Evolutionary conservation across 1,284 basidiomycete genomes (phyloP).

Genomic region (Leccinum pachyderme): DNA sequence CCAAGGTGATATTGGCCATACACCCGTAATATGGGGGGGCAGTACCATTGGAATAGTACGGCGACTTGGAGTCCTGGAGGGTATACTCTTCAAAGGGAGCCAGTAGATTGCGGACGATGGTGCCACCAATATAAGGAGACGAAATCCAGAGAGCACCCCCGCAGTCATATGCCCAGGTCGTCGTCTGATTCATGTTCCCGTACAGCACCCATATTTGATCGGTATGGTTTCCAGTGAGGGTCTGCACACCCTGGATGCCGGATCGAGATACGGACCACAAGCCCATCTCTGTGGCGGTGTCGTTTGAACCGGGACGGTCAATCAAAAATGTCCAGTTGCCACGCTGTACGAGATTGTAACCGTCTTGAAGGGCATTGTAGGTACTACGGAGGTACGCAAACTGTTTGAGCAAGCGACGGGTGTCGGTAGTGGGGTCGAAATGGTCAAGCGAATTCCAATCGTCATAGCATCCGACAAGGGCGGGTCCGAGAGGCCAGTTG

Average conservation of each 20-base stretch:
- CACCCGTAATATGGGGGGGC: constrained; percentile 78
- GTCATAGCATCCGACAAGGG: constrained; percentile 79
- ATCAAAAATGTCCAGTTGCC: constrained; percentile 83
- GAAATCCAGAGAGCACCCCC: constrained; percentile 62
- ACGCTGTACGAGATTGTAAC: constrained; percentile 73
- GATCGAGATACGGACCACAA: constrained; percentile 78
- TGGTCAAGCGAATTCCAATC: constrained; percentile 90
- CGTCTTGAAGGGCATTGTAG: constrained; percentile 80
- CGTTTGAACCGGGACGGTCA: constrained; percentile 79
- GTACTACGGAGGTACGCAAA: constrained; percentile 66
- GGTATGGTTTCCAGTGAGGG: constrained; percentile 52
- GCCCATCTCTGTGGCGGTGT: constrained; percentile 78
- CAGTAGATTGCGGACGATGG: constrained; percentile 70
- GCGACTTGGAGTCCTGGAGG: constrained; percentile 59
- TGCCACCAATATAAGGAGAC: constrained; percentile 66
- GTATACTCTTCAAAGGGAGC: constrained; percentile 79
- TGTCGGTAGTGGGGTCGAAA: constrained; percentile 84
- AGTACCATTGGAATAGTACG: constrained; percentile 54
- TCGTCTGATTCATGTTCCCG: constrained; percentile 79
- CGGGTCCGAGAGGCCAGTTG: constrained; percentile 80
- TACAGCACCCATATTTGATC: constrained; percentile 80
- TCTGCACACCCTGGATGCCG: constrained; percentile 55
- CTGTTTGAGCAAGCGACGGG: constrained; percentile 70
- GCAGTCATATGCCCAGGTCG: constrained; percentile 65
- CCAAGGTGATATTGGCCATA: constrained; percentile 60